Evolutionary conservation across 371 early-diverging fungal genomes (phyloP).

Genomic region (Neoconidiobolus thromboides): DNA sequence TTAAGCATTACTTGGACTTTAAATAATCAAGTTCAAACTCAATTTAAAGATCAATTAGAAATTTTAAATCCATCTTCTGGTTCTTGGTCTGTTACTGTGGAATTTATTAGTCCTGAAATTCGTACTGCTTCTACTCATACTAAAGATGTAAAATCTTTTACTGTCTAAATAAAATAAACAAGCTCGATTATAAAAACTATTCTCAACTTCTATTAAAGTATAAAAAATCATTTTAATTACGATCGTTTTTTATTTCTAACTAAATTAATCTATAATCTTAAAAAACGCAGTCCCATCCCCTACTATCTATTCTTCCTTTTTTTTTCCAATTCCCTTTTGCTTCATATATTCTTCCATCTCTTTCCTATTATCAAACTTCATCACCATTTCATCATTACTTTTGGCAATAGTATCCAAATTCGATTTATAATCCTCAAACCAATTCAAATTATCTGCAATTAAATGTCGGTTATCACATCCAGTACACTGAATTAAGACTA

Average conservation of each 20-base stretch:
- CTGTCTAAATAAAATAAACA: no score
- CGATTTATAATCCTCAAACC: constrained; percentile 52
- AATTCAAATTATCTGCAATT: constrained; percentile 91
- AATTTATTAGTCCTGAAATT: background rate
- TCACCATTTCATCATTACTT: constrained; percentile 57
- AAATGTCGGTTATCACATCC: constrained; percentile 73
- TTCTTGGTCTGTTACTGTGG: background rate
- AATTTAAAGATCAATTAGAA: background rate
- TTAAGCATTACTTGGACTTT: background rate
- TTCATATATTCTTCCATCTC: no score
- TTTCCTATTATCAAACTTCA: background rate
- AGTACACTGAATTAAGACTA: constrained; percentile 67
- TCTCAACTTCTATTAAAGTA: no score
- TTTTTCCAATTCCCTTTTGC: no score
- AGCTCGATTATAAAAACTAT: no score
- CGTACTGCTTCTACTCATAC: no score
- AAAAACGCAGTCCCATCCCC: no score
- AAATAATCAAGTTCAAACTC: background rate
- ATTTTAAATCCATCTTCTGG: background rate
- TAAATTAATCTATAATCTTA: no score
- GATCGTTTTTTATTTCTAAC: no score
- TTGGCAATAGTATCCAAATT: constrained; percentile 69
- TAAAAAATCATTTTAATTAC: no score
- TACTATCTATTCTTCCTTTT: no score
- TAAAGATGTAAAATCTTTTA: no score